phyloP scores from a whole-genome alignment of 805 yeast genomes.

The Starmerella sp. region DNA sequence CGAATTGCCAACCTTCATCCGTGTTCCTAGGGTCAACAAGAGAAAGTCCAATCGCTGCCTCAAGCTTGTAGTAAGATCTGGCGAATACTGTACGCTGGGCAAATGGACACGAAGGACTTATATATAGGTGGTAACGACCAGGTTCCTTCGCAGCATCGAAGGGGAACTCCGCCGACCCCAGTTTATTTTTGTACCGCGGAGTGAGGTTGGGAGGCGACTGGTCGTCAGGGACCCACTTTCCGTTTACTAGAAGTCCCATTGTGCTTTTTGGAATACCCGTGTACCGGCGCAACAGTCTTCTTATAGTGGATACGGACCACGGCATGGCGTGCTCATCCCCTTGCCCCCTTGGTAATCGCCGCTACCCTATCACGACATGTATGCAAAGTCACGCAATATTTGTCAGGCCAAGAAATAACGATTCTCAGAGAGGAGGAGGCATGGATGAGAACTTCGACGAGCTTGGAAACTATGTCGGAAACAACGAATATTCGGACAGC shows the following conservation, averaged over 20 bases:
- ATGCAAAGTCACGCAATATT: not conserved
- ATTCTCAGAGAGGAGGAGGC: not conserved
- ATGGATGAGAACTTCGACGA: slow-evolving; percentile 23
- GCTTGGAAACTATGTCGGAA: slow-evolving; percentile 30
- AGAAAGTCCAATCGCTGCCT: slow-evolving; percentile 36
- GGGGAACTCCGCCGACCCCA: slow-evolving; percentile 34
- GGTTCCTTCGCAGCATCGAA: slow-evolving; percentile 44
- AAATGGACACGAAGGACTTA: slow-evolving; percentile 87
- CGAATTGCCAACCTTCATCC: slow-evolving; percentile 76
- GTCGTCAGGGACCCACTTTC: slow-evolving; percentile 23
- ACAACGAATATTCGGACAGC: slow-evolving; percentile 20
- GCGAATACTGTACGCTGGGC: slow-evolving; percentile 76
- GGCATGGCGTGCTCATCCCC: not conserved
- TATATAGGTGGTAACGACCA: slow-evolving; percentile 74
- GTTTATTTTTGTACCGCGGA: slow-evolving; percentile 20
- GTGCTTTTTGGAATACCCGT: not conserved
- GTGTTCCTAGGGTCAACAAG: slow-evolving; percentile 88
- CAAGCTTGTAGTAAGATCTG: slow-evolving; percentile 57
- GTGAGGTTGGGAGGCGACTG: slow-evolving; percentile 14
- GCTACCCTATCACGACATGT: not conserved
- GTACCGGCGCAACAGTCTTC: not conserved
- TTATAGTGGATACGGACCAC: not conserved
- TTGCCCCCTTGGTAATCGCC: not conserved
- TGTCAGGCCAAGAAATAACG: not conserved
- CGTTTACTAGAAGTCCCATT: slow-evolving; percentile 25